phyloP scores from a whole-genome alignment of 768 basidiomycete genomes.

The Dacryopinax primogenitus region DNA sequence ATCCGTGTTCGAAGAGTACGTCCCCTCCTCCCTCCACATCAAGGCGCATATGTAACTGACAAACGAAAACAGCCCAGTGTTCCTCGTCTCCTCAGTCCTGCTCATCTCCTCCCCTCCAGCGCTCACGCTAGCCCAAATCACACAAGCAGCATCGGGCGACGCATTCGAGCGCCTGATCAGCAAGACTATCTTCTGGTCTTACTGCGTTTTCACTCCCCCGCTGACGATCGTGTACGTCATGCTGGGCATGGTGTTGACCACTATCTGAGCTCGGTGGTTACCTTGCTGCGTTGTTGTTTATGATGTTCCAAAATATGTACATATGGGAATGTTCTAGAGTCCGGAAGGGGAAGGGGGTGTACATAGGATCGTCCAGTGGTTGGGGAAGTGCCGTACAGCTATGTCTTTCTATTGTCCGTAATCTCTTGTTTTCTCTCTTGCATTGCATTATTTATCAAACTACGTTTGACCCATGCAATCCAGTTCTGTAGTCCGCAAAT shows the following conservation, averaged over 20 bases:
- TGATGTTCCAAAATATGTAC: too few species aligned
- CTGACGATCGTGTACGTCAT: slow-evolving; percentile 68
- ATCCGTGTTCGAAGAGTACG: slow-evolving; percentile 62
- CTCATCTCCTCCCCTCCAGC: slow-evolving; percentile 76
- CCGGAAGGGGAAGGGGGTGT: too few species aligned
- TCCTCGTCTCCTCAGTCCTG: slow-evolving; percentile 72
- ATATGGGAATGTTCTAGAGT: too few species aligned
- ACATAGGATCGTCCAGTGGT: too few species aligned
- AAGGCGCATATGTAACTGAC: neutral
- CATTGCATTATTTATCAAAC: too few species aligned
- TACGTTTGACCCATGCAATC: too few species aligned
- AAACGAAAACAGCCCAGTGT: slow-evolving; percentile 51
- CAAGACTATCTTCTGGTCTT: slow-evolving; percentile 87
- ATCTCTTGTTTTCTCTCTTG: too few species aligned
- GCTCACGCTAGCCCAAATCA: slow-evolving; percentile 60
- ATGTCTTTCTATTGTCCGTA: too few species aligned
- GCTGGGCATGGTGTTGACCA: slow-evolving; percentile 41
- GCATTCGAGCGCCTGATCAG: slow-evolving; percentile 85
- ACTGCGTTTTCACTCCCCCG: slow-evolving; percentile 77
- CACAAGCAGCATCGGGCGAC: slow-evolving; percentile 71
- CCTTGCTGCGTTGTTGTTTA: neutral
- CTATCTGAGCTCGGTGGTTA: slow-evolving; percentile 21
- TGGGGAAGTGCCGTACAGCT: too few species aligned
- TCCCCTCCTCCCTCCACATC: slow-evolving; percentile 19
- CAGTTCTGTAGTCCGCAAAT: too few species aligned